Conservation (phyloP, 2,329 filamentous ascomycete genomes). For the Fusarium clavum region DNA sequence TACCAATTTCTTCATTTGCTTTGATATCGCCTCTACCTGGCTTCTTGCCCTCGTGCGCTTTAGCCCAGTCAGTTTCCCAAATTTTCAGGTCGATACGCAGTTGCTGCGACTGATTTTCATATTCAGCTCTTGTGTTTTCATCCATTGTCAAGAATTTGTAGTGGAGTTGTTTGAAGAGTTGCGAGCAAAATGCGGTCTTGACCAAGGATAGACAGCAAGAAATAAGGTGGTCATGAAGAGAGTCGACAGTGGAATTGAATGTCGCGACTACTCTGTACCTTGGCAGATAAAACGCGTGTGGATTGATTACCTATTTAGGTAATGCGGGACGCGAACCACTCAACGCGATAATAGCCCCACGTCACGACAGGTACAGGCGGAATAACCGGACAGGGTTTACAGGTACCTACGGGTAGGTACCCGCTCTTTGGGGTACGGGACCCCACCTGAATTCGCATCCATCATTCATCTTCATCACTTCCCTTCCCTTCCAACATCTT, state of each 20-base stretch:
- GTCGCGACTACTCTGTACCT: constrained; percentile 27
- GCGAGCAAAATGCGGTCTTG: not conserved
- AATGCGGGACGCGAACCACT: constrained; percentile 41
- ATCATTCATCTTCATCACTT: constrained; percentile 8
- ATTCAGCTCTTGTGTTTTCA: constrained; percentile 55
- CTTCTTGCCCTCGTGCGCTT: constrained; percentile 73
- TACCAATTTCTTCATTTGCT: constrained; percentile 76
- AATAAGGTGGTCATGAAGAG: constrained; percentile 13
- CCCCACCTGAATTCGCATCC: constrained; percentile 14
- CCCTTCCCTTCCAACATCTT: not conserved
- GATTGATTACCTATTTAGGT: not conserved
- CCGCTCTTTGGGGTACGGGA: not conserved
- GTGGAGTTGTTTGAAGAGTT: not conserved
- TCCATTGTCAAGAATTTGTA: constrained; percentile 56
- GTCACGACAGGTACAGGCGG: constrained; percentile 19
- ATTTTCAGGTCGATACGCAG: constrained; percentile 77
- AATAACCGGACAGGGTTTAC: not conserved
- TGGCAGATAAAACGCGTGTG: constrained; percentile 31
- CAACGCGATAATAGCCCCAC: constrained; percentile 41
- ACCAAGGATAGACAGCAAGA: not conserved
- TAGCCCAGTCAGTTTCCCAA: constrained; percentile 78
- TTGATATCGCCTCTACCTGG: constrained; percentile 82
- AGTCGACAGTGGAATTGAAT: constrained; percentile 10
- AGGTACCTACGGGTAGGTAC: not conserved
- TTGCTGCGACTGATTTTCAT: constrained; percentile 62